Percentiles rank a stretch among this genome's conserved stretches.
Evolutionary conservation across 306 rosid genomes (phyloP).

Genomic region (Gillenia trifoliata): DNA sequence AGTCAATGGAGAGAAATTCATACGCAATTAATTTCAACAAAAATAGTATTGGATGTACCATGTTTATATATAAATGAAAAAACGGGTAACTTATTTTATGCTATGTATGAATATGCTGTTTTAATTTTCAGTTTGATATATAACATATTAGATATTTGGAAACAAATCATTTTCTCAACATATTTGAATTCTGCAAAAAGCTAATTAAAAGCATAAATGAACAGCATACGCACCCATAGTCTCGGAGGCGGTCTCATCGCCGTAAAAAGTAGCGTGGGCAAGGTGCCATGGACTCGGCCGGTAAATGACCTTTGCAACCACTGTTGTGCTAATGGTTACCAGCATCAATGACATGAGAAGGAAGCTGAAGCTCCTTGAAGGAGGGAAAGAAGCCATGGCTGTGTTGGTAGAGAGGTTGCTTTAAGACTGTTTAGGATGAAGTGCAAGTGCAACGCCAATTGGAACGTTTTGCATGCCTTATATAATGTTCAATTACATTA

Average conservation of each 20-base stretch:
- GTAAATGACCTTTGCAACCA: slow-evolving; percentile 25
- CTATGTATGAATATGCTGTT: too few relatives aligned
- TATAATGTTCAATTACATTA: slow-evolving; percentile 6
- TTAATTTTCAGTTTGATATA: too few relatives aligned
- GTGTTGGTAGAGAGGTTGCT: not conserved
- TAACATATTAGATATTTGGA: too few relatives aligned
- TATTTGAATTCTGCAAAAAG: too few relatives aligned
- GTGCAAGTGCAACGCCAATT: slow-evolving; percentile 22
- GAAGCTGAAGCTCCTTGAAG: slow-evolving; percentile 27
- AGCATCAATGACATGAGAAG: slow-evolving; percentile 26
- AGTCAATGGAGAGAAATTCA: too few relatives aligned
- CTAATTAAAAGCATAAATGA: not conserved
- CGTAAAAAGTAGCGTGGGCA: slow-evolving; percentile 88
- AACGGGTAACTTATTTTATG: too few relatives aligned
- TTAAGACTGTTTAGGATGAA: not conserved
- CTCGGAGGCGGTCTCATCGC: slow-evolving; percentile 76
- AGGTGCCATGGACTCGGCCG: slow-evolving; percentile 59
- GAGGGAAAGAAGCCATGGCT: slow-evolving; percentile 47
- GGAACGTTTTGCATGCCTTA: slow-evolving; percentile 26
- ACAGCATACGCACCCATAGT: slow-evolving; percentile 61
- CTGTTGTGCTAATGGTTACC: slow-evolving; percentile 20
- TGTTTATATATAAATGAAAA: too few relatives aligned
- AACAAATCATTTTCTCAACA: too few relatives aligned
- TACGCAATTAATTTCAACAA: too few relatives aligned
- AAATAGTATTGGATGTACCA: too few relatives aligned